Percentiles rank a stretch among this genome's conserved stretches.
Evolutionary conservation across 768 basidiomycete genomes (phyloP).

Genomic region (Rhizopogon sp.): DNA sequence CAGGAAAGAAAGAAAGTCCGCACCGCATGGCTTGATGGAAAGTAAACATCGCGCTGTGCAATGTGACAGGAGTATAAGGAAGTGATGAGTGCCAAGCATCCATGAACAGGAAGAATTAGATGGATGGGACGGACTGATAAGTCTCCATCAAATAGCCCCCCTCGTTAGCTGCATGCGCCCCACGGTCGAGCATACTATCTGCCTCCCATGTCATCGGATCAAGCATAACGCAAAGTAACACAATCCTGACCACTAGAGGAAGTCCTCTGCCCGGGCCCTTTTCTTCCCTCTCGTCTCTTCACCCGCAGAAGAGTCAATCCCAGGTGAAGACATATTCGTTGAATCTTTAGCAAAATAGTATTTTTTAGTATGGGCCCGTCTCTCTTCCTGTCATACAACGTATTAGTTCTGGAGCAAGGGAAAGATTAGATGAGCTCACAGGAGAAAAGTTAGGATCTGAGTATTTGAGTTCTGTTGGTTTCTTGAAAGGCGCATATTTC

Average conservation of each 20-base stretch:
- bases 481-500: slow-evolving; percentile 72
- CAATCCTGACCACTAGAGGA: slow-evolving; percentile 42
- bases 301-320: slow-evolving; percentile 24
- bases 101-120: slow-evolving; percentile 18
- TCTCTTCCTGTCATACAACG: slow-evolving; percentile 59
- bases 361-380: slow-evolving; percentile 57
- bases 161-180: background rate
- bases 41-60: slow-evolving; percentile 1
- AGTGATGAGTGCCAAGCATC: slow-evolving; percentile 23
- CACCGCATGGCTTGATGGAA: slow-evolving; percentile 21
- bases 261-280: slow-evolving; percentile 82
- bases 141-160: slow-evolving; percentile 22
- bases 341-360: slow-evolving; percentile 52
- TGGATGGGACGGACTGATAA: slow-evolving; percentile 32
- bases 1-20: slow-evolving; percentile 12
- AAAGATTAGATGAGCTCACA: slow-evolving; percentile 35
- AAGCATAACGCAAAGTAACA: slow-evolving; percentile 12
- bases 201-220: slow-evolving; percentile 14
- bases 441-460: slow-evolving; percentile 75
- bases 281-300: slow-evolving; percentile 79
- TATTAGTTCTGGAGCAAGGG: background rate
- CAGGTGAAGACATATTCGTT: slow-evolving; percentile 14
- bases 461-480: slow-evolving; percentile 69
- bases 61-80: slow-evolving; percentile 8
- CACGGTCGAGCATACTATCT: slow-evolving; percentile 16